Conservation (phyloP, 345 rosid species). For the Noccaea caerulescens region DNA sequence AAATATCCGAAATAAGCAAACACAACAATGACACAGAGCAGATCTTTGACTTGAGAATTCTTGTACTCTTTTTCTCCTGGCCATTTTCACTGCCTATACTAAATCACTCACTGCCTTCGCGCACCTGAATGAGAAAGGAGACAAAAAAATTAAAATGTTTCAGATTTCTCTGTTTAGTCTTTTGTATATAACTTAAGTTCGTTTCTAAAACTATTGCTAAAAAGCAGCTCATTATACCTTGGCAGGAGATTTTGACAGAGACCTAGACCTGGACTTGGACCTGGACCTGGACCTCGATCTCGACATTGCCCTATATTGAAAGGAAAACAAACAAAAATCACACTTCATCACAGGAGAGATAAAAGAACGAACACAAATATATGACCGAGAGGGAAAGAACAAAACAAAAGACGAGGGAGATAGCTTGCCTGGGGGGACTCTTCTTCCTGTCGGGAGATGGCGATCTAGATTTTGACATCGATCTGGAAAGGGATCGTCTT, state of each 20-base stretch:
- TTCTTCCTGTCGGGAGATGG: slow-evolving; percentile 62
- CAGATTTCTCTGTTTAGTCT: slow-evolving; percentile 19
- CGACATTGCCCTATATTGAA: slow-evolving; percentile 34
- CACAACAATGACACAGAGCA: neutral
- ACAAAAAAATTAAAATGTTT: neutral
- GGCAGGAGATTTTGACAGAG: slow-evolving; percentile 61
- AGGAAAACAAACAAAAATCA: neutral
- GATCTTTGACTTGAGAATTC: neutral
- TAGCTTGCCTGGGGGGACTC: slow-evolving; percentile 53
- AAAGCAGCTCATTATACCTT: slow-evolving; percentile 47
- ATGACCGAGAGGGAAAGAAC: neutral
- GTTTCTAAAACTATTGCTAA: neutral
- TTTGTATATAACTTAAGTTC: neutral
- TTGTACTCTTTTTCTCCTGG: neutral
- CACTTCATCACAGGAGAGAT: neutral
- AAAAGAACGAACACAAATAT: neutral
- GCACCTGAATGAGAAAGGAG: slow-evolving; percentile 19
- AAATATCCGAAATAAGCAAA: neutral
- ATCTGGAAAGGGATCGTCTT: slow-evolving; percentile 58
- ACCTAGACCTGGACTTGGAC: slow-evolving; percentile 51
- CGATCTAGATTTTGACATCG: slow-evolving; percentile 72
- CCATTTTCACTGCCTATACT: neutral
- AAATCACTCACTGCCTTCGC: slow-evolving; percentile 37
- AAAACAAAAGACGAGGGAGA: neutral
- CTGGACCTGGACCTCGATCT: slow-evolving; percentile 40